These are phyloP conservation scores for Chaetoceros muelleri DNA, from an alignment of 108 stramenopile genomes.

Conservation along the genomic window DNA sequence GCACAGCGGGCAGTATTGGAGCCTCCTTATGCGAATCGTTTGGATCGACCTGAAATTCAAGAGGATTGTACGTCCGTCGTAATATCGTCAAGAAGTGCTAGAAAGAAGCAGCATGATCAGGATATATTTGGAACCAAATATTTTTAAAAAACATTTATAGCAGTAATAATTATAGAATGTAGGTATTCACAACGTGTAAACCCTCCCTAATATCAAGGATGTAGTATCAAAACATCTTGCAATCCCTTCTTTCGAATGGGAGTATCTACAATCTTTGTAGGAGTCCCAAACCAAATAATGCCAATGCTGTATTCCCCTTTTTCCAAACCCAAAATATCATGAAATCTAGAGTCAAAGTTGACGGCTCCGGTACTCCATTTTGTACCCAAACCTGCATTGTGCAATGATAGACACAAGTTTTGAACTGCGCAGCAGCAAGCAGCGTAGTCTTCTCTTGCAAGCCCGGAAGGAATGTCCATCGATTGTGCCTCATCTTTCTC, in stretches of 20 bases:
- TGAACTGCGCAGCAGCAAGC: conserved; percentile 46
- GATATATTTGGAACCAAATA: conserved; percentile 84
- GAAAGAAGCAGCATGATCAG: conserved; percentile 74
- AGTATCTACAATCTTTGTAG: conserved; percentile 9
- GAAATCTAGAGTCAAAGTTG: conserved; percentile 29
- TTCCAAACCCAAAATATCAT: conserved; percentile 20
- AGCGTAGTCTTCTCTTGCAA: conserved; percentile 43
- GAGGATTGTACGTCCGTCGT: conserved; percentile 45
- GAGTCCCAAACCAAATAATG: conserved; percentile 39
- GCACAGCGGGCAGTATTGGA: conserved; percentile 79
- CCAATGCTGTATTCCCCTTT: conserved; percentile 33
- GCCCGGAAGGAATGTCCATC: conserved; percentile 21
- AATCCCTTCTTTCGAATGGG: conserved; percentile 18
- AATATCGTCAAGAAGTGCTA: conserved; percentile 52
- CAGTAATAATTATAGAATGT: neutral
- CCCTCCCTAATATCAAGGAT: neutral
- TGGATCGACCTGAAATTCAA: conserved; percentile 71
- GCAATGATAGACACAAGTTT: conserved; percentile 34
- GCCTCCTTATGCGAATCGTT: conserved; percentile 81
- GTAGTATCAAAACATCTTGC: conserved; percentile 18
- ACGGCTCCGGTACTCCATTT: conserved; percentile 56
- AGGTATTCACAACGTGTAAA: no score
- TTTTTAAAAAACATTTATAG: conserved; percentile 43
- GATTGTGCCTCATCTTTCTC: neutral
- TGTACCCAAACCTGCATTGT: conserved; percentile 34